phyloP scores from a whole-genome alignment of 2,329 filamentous ascomycete genomes.

The Lasiodiplodia citricola region DNA sequence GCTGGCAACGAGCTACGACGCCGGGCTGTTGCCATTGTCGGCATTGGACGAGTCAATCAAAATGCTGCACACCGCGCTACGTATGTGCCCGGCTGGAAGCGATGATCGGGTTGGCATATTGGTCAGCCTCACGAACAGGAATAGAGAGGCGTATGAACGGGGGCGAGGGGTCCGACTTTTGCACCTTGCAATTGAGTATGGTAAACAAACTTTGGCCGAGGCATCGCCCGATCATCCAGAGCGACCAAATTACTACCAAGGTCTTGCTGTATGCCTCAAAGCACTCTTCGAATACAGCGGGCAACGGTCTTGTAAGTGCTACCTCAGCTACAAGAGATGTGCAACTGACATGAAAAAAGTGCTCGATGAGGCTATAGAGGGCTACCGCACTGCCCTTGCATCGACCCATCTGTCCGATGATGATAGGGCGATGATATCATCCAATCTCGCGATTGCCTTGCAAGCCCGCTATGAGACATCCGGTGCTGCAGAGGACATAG shows the following conservation, averaged over 20 bases:
- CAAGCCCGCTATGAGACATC: not conserved
- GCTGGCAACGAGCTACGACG: not conserved
- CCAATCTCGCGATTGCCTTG: not conserved
- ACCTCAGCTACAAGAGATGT: not conserved
- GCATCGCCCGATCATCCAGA: not conserved
- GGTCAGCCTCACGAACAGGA: not conserved
- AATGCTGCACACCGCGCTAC: not conserved
- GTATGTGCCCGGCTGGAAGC: not conserved
- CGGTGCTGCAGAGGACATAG: not conserved
- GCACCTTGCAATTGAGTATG: not conserved
- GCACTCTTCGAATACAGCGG: not conserved
- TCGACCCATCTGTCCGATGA: not conserved
- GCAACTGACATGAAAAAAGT: not conserved
- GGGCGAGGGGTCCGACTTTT: not conserved
- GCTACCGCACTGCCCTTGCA: not conserved
- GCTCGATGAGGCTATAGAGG: conserved; percentile 4
- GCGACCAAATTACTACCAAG: not conserved
- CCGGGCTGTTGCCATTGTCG: not conserved
- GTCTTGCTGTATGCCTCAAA: not conserved
- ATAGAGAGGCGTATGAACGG: not conserved
- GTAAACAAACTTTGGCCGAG: not conserved
- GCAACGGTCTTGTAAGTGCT: not conserved
- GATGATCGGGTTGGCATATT: not conserved
- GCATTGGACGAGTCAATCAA: conserved; percentile 2
- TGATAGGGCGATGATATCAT: not conserved